phyloP scores from a whole-genome alignment of 192 early-diverging fungal genomes.

The Spinellus fusiger region DNA sequence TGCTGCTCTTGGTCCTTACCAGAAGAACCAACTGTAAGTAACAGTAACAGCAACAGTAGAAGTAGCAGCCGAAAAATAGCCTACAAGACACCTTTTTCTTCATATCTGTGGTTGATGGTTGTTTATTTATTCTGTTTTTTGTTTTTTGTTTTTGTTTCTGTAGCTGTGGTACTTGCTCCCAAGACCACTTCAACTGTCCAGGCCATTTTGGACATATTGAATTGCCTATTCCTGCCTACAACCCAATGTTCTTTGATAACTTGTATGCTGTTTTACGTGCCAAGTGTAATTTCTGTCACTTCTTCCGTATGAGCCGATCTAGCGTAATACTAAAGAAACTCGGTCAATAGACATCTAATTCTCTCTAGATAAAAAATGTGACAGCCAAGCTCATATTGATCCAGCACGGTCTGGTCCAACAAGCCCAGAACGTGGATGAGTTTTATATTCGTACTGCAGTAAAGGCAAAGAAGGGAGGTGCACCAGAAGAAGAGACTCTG shows the following conservation, averaged over 20 bases:
- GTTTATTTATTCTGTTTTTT: no score
- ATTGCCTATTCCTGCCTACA: constrained; percentile 79
- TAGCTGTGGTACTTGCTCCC: constrained; percentile 82
- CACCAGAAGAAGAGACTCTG: constrained; percentile 24
- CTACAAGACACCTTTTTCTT: no score
- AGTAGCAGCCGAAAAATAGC: not conserved
- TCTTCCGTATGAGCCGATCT: constrained; percentile 57
- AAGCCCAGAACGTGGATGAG: constrained; percentile 80
- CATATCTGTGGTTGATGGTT: no score
- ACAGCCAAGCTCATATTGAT: constrained; percentile 79
- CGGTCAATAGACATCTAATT: not conserved
- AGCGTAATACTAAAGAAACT: not conserved
- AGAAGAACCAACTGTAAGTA: constrained; percentile 65
- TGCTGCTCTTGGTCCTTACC: constrained; percentile 88
- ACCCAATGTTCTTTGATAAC: constrained; percentile 93
- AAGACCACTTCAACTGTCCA: constrained; percentile 79
- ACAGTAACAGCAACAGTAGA: not conserved
- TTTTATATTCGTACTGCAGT: constrained; percentile 32
- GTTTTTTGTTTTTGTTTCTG: constrained; percentile 1
- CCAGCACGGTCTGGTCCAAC: constrained; percentile 78
- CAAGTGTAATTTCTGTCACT: constrained; percentile 86
- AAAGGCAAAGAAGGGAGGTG: constrained; percentile 30
- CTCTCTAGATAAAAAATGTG: constrained; percentile 48
- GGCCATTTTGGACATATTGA: constrained; percentile 98
- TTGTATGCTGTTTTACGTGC: constrained; percentile 82